Conservation (phyloP, 495 filamentous ascomycete species). For the Rhizodiscina lignyota region DNA sequence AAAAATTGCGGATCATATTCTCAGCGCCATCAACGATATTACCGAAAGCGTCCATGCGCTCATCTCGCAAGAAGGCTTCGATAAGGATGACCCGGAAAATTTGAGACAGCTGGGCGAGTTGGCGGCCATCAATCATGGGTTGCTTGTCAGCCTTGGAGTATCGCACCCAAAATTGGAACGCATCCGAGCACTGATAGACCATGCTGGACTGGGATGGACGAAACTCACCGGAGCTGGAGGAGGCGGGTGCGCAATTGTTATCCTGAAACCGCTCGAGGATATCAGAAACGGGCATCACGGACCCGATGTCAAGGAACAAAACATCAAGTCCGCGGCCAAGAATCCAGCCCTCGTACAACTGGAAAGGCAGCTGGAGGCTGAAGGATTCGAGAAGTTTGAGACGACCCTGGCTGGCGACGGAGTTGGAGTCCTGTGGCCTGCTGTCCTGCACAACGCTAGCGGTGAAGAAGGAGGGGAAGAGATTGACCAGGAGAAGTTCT, state of each 20-base stretch:
- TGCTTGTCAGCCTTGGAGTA: conserved; percentile 74
- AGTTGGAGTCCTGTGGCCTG: conserved; percentile 83
- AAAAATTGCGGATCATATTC: conserved; percentile 53
- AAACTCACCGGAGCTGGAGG: conserved; percentile 93
- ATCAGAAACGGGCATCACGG: neutral
- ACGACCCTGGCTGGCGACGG: conserved; percentile 83
- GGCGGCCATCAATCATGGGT: conserved; percentile 82
- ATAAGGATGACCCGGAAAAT: conserved; percentile 35
- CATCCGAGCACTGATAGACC: conserved; percentile 79
- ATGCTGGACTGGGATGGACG: conserved; percentile 83
- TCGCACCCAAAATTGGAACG: conserved; percentile 88
- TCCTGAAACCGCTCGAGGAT: conserved; percentile 48
- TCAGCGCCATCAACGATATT: conserved; percentile 71
- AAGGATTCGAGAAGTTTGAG: conserved; percentile 70
- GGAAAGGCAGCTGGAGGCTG: conserved; percentile 47
- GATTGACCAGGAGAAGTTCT: conserved; percentile 84
- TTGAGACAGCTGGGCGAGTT: conserved; percentile 64
- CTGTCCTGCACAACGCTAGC: conserved; percentile 57
- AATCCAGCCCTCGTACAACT: conserved; percentile 26
- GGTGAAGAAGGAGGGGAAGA: conserved; percentile 70
- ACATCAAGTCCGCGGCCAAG: neutral
- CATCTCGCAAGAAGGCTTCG: conserved; percentile 46
- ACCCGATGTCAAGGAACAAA: conserved; percentile 12
- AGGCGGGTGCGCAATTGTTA: conserved; percentile 84
- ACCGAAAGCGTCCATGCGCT: conserved; percentile 56